Percentiles rank a stretch among this genome's conserved stretches.
Conservation (phyloP, 805 yeast genomes). For the Yamadazyma endophytica region DNA sequence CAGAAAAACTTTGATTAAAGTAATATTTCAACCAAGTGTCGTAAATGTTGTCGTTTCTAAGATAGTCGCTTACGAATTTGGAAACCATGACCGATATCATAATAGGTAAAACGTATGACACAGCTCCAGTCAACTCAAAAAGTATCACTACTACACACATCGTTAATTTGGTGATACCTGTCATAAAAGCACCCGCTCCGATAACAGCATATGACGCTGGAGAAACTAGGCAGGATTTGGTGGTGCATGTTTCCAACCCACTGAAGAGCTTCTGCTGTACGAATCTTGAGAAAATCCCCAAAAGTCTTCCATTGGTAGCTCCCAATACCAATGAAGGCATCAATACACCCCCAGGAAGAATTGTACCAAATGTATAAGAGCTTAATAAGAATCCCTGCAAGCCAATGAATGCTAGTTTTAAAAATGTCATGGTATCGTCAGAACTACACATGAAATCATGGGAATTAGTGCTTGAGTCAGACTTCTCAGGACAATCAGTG, state of each 20-base stretch:
- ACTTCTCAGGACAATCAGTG: slow-evolving; percentile 53
- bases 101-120: slow-evolving; percentile 77
- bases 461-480: slow-evolving; percentile 15
- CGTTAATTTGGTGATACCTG: slow-evolving; percentile 78
- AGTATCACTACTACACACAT: slow-evolving; percentile 76
- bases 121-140: slow-evolving; percentile 83
- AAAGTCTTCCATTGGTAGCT: slow-evolving; percentile 52
- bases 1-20: slow-evolving; percentile 20
- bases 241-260: slow-evolving; percentile 36
- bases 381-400: slow-evolving; percentile 56
- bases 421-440: slow-evolving; percentile 18
- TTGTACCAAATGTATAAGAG: slow-evolving; percentile 64
- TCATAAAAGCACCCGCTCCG: slow-evolving; percentile 79
- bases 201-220: slow-evolving; percentile 88
- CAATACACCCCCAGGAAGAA: slow-evolving; percentile 64
- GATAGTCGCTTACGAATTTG: slow-evolving; percentile 64
- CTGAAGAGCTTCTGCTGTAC: slow-evolving; percentile 39
- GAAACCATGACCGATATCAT: slow-evolving; percentile 80
- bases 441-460: slow-evolving; percentile 34
- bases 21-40: slow-evolving; percentile 40
- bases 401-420: slow-evolving; percentile 34
- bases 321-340: slow-evolving; percentile 64
- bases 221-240: slow-evolving; percentile 56
- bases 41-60: slow-evolving; percentile 58
- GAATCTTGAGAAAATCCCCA: slow-evolving; percentile 49